phyloP scores from a whole-genome alignment of 139 green algal species.

The Asterochloris sp. region DNA sequence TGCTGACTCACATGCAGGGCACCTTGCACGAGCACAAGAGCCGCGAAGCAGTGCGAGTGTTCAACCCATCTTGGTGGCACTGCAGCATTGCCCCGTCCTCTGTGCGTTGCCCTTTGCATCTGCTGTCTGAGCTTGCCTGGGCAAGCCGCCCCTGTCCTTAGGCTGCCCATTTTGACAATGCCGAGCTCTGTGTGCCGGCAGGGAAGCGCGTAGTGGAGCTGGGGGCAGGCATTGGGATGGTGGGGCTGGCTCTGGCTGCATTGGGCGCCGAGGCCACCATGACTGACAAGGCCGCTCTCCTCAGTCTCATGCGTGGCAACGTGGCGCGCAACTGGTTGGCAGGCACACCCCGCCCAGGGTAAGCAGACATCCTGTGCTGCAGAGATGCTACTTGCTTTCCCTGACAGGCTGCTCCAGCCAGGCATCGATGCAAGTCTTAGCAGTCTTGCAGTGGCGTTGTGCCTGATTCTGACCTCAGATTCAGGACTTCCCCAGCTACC shows the following conservation, averaged over 20 bases:
- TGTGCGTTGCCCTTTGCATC: background rate
- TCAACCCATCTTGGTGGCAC: background rate
- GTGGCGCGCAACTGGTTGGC: conserved; percentile 56
- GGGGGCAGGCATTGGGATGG: conserved; percentile 81
- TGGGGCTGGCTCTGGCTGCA: conserved; percentile 44
- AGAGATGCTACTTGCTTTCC: conserved; percentile 12
- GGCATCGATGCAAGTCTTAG: too few relatives aligned
- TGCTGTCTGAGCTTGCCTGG: background rate
- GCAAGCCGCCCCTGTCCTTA: background rate
- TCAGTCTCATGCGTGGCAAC: conserved; percentile 62
- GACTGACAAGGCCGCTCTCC: conserved; percentile 63
- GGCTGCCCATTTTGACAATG: background rate
- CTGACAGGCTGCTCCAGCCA: too few relatives aligned
- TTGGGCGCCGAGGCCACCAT: conserved; percentile 69
- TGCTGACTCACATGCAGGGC: background rate
- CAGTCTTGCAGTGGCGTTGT: too few relatives aligned
- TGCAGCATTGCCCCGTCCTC: background rate
- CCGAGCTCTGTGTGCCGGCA: conserved; percentile 14
- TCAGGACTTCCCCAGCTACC: too few relatives aligned
- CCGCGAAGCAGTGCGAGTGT: too few relatives aligned
- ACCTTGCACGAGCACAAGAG: background rate
- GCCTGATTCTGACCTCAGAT: too few relatives aligned
- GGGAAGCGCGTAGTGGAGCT: conserved; percentile 79
- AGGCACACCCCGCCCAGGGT: background rate
- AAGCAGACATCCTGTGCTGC: background rate